Conservation (phyloP, 352 stramenopile genomes). For the Phytophthora colocasiae region DNA sequence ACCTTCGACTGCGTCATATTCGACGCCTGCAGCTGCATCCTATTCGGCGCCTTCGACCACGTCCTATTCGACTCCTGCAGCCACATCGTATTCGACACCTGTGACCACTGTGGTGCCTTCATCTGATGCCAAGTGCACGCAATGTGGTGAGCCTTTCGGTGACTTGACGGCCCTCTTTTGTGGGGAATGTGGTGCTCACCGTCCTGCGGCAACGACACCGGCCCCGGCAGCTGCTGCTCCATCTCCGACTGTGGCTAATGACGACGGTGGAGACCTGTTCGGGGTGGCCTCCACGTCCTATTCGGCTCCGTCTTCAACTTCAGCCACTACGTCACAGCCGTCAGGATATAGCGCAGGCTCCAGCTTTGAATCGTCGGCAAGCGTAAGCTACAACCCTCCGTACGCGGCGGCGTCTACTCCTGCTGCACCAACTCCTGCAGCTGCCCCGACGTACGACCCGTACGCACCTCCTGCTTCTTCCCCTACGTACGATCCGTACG, state of each 20-base stretch:
- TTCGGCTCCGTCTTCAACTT: constrained; percentile 12
- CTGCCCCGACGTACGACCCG: constrained; percentile 30
- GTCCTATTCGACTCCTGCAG: constrained; percentile 9
- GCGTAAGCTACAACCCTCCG: constrained; percentile 36
- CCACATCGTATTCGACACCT: background rate
- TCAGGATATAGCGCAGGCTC: constrained; percentile 20
- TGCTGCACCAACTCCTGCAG: constrained; percentile 14
- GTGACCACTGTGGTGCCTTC: constrained; percentile 3
- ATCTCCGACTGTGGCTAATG: constrained; percentile 4
- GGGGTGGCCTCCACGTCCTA: constrained; percentile 46
- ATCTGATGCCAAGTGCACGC: constrained; percentile 37
- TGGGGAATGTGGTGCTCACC: constrained; percentile 74
- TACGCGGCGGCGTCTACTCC: constrained; percentile 27
- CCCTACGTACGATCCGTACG: constrained; percentile 42
- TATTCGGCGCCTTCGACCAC: constrained; percentile 23
- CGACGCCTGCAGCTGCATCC: too few relatives aligned
- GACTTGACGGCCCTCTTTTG: constrained; percentile 73
- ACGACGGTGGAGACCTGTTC: constrained; percentile 72
- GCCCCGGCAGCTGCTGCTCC: constrained; percentile 3
- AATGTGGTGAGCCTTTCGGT: constrained; percentile 61
- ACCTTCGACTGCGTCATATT: constrained; percentile 9
- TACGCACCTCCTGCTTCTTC: constrained; percentile 37
- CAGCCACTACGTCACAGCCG: constrained; percentile 13
- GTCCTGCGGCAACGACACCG: constrained; percentile 24
- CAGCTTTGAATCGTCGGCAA: constrained; percentile 35